Base-by-base conservation (phyloP, 305 asterid species). In the Solanum hybrid region DNA sequence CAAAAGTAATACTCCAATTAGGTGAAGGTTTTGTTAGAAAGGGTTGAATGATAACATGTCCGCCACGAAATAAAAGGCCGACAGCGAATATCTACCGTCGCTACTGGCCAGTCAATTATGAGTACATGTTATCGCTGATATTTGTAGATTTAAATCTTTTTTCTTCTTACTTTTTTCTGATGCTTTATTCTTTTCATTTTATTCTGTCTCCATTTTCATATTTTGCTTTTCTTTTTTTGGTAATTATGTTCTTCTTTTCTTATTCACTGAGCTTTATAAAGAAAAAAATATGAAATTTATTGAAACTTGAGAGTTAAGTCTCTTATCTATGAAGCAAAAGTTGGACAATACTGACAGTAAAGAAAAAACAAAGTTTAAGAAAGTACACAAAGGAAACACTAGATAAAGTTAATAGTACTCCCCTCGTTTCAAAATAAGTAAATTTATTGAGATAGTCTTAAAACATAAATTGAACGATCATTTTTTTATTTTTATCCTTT, bases 41-140 rank as follows among this genome's bases (percentile, higher is more conserved):
- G 77, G 79, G 79, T 27, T 41, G 29, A 72, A 90, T 90, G 86
- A 90, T 90, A 26, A 17, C 79, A 32, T 90, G 92, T 73, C 89
- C 70, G 90, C 89, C 89, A 88, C 34, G 79, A 87, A 37, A 45
- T 45, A 27, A 75, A 36, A 85, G 11, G 61, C 79, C 41, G 41
- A 72, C 39, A 61, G 5, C 34, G 27, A 29, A 51, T n/a, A 17
- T 34, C 51, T 57, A 82, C n/a, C 79, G 14, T 32, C 17, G 34
- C 70, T 0, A 17, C 2, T 57, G 73, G 51, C 75, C 80, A 27
- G n/a, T 26, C 76, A 88, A 88, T 90, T 77, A 88, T 70, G 70
- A 24, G 6, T 57, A 79, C 84, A 79, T 41, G 91, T 79, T 91
- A 86, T n/a, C 10, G 20, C 89, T 57, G 87, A 91, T 91, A 85